Evolutionary conservation across 306 rosid species (phyloP), one percentile per base, ranked within the genome.

Genomic region (Crotalaria pallida): DNA sequence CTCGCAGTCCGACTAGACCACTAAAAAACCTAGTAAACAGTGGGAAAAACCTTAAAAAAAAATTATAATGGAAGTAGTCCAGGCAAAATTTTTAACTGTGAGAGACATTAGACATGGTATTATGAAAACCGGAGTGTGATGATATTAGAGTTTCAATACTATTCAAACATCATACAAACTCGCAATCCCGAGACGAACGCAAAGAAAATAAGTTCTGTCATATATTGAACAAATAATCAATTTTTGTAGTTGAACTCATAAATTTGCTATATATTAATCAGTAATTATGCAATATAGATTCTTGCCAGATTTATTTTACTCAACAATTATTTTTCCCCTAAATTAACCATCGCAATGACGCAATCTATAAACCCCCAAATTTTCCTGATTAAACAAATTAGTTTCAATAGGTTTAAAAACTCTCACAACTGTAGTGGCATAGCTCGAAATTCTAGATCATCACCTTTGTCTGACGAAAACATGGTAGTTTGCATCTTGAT

Each of bases 351-450:
- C 34, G 24, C 62, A 52, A 34, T 52, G 52, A 3, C 34, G 24
- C 62, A 52, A 34, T 52, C 49, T 13, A 16, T 19, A 34, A 51
- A 19, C 7, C 23, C 62, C 51, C 34, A 68, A 67, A 34, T 51
- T 68, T 67, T 68, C 51, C 73, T 3, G 19, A 68, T 68, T n/a
- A 68, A 68, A 50, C n/a, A 3, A n/a, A 10, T 50, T 26, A 31
- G 10, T 50, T 33, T 9, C 10, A 50, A 67, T 17, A 44, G 22
- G 22, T 58, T 4, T 13, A 51, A 22, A 19, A 68, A 19, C 73
- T 51, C 16, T 8, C 17, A 44, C 22, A 68, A 4, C n/a, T 15
- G 36, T 12, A 50, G 2, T 19, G 13, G 10, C 22, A 50, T 67
- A 34, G 49, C 50, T 31, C 12, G 51, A 33, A 67, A 51, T 19